These are phyloP conservation scores for Arthromyces matolae DNA, from an alignment of 768 basidiomycete genomes.

Conservation along the genomic window DNA sequence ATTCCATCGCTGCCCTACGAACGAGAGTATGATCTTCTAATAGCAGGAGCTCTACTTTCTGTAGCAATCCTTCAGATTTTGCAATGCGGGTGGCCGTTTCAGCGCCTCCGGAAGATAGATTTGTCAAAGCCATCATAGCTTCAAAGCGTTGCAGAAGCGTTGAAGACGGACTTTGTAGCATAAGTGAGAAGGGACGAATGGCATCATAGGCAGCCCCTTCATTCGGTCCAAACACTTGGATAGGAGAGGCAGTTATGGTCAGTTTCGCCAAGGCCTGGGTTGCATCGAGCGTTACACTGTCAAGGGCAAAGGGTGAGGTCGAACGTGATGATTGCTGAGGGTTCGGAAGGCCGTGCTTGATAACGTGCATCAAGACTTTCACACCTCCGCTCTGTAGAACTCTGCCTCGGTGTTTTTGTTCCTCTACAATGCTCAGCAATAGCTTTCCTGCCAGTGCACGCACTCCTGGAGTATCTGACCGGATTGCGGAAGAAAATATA, in stretches of 20 bases:
- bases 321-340: conserved; percentile 24
- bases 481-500: conserved; percentile 54
- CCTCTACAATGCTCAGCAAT: conserved; percentile 70
- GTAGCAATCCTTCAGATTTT: conserved; percentile 52
- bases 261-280: conserved; percentile 92
- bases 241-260: conserved; percentile 85
- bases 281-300: conserved; percentile 49
- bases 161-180: conserved; percentile 67
- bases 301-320: conserved; percentile 28
- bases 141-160: conserved; percentile 86
- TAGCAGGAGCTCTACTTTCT: conserved; percentile 67
- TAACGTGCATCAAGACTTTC: conserved; percentile 57
- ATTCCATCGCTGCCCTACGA: conserved; percentile 84
- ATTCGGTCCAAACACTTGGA: conserved; percentile 88
- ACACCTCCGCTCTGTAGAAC: conserved; percentile 78
- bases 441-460: conserved; percentile 56
- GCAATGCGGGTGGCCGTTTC: conserved; percentile 67
- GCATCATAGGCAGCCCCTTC: conserved; percentile 73
- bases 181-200: conserved; percentile 73
- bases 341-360: conserved; percentile 42
- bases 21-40: conserved; percentile 81
- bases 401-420: conserved; percentile 70
- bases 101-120: conserved; percentile 76
- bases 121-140: conserved; percentile 93
- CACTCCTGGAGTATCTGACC: conserved; percentile 62